phyloP scores from a whole-genome alignment of 1,284 basidiomycete genomes.

The Microbotryum scabiosae region DNA sequence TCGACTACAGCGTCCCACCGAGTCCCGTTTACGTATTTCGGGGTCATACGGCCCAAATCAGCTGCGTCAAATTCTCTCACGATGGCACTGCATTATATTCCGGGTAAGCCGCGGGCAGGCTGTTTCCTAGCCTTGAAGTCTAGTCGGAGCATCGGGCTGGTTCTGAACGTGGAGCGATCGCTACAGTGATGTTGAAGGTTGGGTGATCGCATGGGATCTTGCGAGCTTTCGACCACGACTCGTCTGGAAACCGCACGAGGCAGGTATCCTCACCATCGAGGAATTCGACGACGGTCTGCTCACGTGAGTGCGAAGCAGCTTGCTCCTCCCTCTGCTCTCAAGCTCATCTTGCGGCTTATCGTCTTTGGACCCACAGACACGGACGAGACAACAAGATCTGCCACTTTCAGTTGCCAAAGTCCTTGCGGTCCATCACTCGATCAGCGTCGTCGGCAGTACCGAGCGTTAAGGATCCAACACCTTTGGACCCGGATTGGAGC shows the following conservation, averaged over 20 bases:
- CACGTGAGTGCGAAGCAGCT: slow-evolving; percentile 22
- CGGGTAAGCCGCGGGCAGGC: slow-evolving; percentile 9
- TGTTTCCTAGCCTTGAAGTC: not conserved
- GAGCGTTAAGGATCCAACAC: not conserved
- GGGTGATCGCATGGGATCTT: slow-evolving; percentile 30
- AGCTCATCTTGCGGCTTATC: not conserved
- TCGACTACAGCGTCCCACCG: not conserved
- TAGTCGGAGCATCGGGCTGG: not conserved
- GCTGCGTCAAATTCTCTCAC: slow-evolving; percentile 13
- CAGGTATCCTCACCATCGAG: slow-evolving; percentile 24
- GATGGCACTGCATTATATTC: slow-evolving; percentile 14
- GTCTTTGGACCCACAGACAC: slow-evolving; percentile 15
- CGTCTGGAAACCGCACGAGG: slow-evolving; percentile 27
- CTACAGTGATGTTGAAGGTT: slow-evolving; percentile 28
- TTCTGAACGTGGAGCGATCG: not conserved
- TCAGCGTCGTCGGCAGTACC: slow-evolving; percentile 1
- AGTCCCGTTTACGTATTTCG: slow-evolving; percentile 29
- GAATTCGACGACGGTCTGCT: slow-evolving; percentile 16
- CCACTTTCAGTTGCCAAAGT: slow-evolving; percentile 8
- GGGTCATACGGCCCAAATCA: slow-evolving; percentile 23
- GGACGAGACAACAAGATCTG: slow-evolving; percentile 31
- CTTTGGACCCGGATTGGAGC: slow-evolving; percentile 7
- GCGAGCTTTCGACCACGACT: slow-evolving; percentile 16
- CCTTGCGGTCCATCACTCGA: not conserved
- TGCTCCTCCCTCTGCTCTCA: too few species aligned